Base-by-base conservation (phyloP, 805 yeast genomes). In the Debaryomyces tyrocola region DNA sequence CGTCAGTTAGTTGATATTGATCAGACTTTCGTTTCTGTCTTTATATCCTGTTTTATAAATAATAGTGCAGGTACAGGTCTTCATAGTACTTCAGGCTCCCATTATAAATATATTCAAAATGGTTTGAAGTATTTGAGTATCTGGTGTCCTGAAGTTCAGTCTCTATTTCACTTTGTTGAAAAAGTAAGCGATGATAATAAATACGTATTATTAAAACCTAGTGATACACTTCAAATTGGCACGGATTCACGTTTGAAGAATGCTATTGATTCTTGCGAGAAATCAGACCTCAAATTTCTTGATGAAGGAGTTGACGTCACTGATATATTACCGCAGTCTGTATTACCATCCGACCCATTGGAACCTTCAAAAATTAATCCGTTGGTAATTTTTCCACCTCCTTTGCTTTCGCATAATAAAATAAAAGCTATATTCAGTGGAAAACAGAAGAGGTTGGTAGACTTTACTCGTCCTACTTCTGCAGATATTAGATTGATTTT, bases 121-220 rank as follows among this genome's bases (percentile, higher is more conserved):
- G 75, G 66, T 1, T 55, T 73, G 39, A 43, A 53, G 20, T 67
- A 66, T 38, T 53, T 71, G 38, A 53, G 51, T 20, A 52, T 56
- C 6, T 69, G 74, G 73, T 56, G 64, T 45, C 69, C 73, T 6
- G 73, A 69, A 41, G 50, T 69, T n/a, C 53, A 52, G 4, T 20
- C 41, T 4, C 37, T 65, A 45, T 42, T 55, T 20, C 33, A 52
- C 5, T 59, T 46, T 43, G 45, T 52, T 17, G 41, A 44, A 37
- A 47, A 37, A 17, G 20, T 20, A 33, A 37, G 9, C 2, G 40
- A 44, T 12, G 43, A 36, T 7, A 20, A 29, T 14, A 37, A 39
- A 3, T 49, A 50, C 12, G 35, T 46, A 11, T 44, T 50, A 4
- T 9, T 41, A 2, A 37, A 35, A 10, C 50, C 59, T 2, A 45